Evolutionary conservation across 2,329 filamentous ascomycete species (phyloP).

Genomic region (Phialophora macrospora): DNA sequence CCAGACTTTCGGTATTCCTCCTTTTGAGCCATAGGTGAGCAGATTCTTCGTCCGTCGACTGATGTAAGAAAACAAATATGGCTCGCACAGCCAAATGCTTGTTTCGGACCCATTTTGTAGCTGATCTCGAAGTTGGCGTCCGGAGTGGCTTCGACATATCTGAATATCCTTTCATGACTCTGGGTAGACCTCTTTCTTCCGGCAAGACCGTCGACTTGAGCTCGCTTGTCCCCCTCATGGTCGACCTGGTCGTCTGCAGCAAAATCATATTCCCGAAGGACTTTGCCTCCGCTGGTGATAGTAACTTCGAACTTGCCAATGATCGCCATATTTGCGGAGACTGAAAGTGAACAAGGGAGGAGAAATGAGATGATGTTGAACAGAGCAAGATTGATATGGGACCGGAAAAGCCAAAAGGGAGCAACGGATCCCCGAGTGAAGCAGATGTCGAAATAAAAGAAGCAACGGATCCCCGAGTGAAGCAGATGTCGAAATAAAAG

Average conservation of each 20-base stretch:
- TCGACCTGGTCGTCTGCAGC: neutral
- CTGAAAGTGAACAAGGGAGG: neutral
- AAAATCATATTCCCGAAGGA: slow-evolving; percentile 6
- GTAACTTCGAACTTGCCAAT: slow-evolving; percentile 16
- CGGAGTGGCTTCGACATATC: neutral
- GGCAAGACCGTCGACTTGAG: neutral
- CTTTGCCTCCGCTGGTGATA: slow-evolving; percentile 7
- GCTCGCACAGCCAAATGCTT: neutral
- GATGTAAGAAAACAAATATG: neutral
- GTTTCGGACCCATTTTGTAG: neutral
- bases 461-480: neutral
- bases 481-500: neutral
- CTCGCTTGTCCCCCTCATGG: neutral
- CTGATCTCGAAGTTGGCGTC: neutral
- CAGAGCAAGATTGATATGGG: neutral
- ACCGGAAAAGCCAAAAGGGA: neutral
- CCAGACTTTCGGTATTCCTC: neutral
- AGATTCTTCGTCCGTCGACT: neutral
- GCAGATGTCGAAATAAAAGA: neutral
- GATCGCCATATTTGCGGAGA: slow-evolving; percentile 12
- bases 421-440: neutral
- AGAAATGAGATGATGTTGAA: neutral
- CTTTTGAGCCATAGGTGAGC: neutral
- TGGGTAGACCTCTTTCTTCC: neutral
- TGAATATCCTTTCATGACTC: neutral